Base-by-base conservation (phyloP, 306 rosid species). In the Trifolium dubium region DNA sequence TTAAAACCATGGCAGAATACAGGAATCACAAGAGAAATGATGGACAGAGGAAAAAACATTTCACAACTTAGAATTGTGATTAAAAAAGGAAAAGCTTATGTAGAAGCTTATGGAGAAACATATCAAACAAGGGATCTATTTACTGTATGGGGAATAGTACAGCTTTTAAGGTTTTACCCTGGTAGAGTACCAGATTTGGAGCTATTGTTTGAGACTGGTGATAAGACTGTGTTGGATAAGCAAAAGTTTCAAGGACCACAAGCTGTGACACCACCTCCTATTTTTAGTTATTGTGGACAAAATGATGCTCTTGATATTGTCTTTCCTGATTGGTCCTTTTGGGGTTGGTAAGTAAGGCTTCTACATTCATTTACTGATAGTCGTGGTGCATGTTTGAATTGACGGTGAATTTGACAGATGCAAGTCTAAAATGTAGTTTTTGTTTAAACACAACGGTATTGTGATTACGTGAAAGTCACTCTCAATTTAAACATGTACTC, bases 331-430 rank as follows among this genome's bases (percentile, higher is more conserved):
- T 86, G 90, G 90, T 23, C 84, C 74, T 86, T 72, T 80, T 86
- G 88, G 90, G 90, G 88, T 43, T 83, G 90, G 90, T 86, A 86
- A 81, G 90, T 86, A 83, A 81, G 70, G 68, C 19, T 78, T 74
- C 72, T 65, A 14, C 17, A 5, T 59, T 59, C 18, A 63, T 8
- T 37, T 35, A 6, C 4, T n/a, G 15, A 50, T 15, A 50, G 10
- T 17, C 18, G 17, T 9, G 0, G 5, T 8, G 10, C 10, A 53
- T 3, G 28, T 3, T 53, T 53, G 29, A 23, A 17, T 17, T 18
- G 5, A 53, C 5, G 4, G 1, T 10, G 9, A 15, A 4, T 51
- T 51, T 51, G 9, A 7, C 7, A 32, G 23, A 23, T 1, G 6
- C 10, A 40, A 2, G 10, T 40, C 11, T 40, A 8, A 40, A 40